Evolutionary conservation across 2,329 filamentous ascomycete species (phyloP).

Genomic region (Chaetomium globosum): DNA sequence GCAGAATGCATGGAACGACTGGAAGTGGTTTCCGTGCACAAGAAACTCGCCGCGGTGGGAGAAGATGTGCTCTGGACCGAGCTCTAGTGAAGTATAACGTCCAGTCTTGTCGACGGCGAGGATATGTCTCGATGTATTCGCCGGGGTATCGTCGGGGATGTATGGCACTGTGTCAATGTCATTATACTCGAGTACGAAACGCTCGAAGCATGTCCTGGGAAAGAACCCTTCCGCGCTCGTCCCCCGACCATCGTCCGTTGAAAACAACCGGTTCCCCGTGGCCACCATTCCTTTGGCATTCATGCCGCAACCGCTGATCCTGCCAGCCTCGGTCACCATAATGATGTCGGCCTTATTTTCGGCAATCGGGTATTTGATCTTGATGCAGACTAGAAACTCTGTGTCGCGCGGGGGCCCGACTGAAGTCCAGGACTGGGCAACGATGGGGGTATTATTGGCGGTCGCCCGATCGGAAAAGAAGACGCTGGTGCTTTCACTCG

Average conservation of each 20-base stretch:
- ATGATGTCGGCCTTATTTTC: constrained; percentile 36
- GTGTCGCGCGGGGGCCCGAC: constrained; percentile 30
- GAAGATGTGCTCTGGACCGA: constrained; percentile 34
- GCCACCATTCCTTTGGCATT: constrained; percentile 39
- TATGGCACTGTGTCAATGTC: constrained; percentile 31
- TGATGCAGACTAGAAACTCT: constrained; percentile 38
- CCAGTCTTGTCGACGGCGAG: constrained; percentile 33
- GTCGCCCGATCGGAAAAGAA: constrained; percentile 27
- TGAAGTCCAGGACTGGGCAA: constrained; percentile 34
- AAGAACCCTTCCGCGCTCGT: constrained; percentile 1
- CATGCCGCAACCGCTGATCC: constrained; percentile 39
- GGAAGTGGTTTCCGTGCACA: constrained; percentile 40
- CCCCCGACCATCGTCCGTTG: constrained; percentile 34
- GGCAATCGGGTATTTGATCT: constrained; percentile 33
- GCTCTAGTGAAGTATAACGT: constrained; percentile 36
- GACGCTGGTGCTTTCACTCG: constrained; percentile 21
- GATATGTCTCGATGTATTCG: constrained; percentile 39
- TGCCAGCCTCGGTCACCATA: constrained; percentile 40
- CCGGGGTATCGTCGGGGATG: constrained; percentile 27
- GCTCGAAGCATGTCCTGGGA: constrained; percentile 34
- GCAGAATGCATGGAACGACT: constrained; percentile 29
- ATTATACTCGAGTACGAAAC: constrained; percentile 36
- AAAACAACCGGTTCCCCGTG: constrained; percentile 38
- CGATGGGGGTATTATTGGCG: constrained; percentile 17
- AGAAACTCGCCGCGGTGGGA: constrained; percentile 28